Evolutionary conservation across 192 early-diverging fungal genomes (phyloP), one percentile per base, ranked within the genome.

Genomic region (Cetraspora pellucida): DNA sequence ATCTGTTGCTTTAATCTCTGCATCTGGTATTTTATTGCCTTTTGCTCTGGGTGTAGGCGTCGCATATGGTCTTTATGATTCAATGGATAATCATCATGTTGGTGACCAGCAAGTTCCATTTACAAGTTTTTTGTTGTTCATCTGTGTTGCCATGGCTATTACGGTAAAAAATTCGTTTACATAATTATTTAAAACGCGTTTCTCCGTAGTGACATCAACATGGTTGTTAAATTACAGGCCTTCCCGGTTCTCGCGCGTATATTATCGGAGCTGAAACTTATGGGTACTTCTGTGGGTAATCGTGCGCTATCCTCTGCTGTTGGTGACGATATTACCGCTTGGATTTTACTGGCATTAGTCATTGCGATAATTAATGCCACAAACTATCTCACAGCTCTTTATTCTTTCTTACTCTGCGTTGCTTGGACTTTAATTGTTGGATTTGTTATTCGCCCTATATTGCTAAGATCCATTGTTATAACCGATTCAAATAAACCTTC

Each of bases 171-270:
- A n/a, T n/a, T n/a, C n/a, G n/a, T n/a, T n/a, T n/a, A n/a, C n/a
- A n/a, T n/a, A n/a, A n/a, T n/a, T n/a, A n/a, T n/a, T n/a, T n/a
- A n/a, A n/a, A n/a, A n/a, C n/a, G n/a, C n/a, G n/a, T n/a, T n/a
- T n/a, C n/a, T n/a, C n/a, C n/a, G n/a, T n/a, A n/a, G n/a, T n/a
- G n/a, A n/a, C n/a, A n/a, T n/a, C n/a, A n/a, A n/a, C n/a, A n/a
- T n/a, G n/a, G n/a, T n/a, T n/a, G n/a, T n/a, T n/a, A n/a, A n/a
- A 21, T 50, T 21, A 7, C 64, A 85, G 82, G 95, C 95, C 0
- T 98, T 97, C 76, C 97, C 97, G 0, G 97, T 98, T 8, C 87
- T 98, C 25, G 97, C 94, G 0, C 95, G 97, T 77, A 97, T 98
- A 68, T 81, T 98, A 74, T 90, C 94, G 0, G 95, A 97, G 82